Base-by-base conservation (phyloP, 2,329 filamentous ascomycete genomes). In the Claviceps humidiphila region DNA sequence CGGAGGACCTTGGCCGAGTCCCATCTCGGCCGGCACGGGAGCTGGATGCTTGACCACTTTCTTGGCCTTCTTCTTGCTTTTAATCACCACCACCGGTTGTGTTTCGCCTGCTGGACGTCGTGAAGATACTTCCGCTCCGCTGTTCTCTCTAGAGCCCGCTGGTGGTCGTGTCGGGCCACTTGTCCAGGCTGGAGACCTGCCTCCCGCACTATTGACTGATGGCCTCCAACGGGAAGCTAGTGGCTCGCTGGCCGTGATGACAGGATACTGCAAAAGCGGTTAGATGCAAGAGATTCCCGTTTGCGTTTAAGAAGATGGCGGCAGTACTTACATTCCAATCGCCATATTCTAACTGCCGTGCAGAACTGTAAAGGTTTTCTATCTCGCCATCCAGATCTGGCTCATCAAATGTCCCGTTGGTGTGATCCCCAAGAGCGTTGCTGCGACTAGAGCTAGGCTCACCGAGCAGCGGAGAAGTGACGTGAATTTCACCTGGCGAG, bases 291-390 rank as follows among this genome's bases (percentile, higher is more conserved):
- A 30, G 22, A 39, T 16, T 40, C 13, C 14, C 54, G 47, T 4
- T 49, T 5, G 17, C 45, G 53, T 56, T 50, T 2, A 20, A 24
- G 9, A 54, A 14, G 22, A 20, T 26, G 9, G 17, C 11, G 44
- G 20, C 16, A 17, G 48, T 26, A 81, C 87, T 75, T 71, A 91
- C 88, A 68, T 97, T 96, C 89, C 90, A 97, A 63, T 97, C 91
- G 2, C 87, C 87, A 64, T 83, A 90, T 61, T 90, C 86, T 4
- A 91, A 68, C 43, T 81, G 77, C 54, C 85, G 77, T 1, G 87
- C 87, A 60, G 80, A 84, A 22, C 74, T 74, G 58, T 87, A 91
- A 4, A 90, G 71, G 6, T 68, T 68, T 64, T 91, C 87, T 55
- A 90, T 87, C 42, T 87, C 84, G 0, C 75, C 65, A 60, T 90